A percentile compares a stretch with the other conserved stretches of the same genome.
These are phyloP conservation scores for Quambalaria eucalypti DNA, from an alignment of 1,284 basidiomycete genomes.

Conservation along the genomic window DNA sequence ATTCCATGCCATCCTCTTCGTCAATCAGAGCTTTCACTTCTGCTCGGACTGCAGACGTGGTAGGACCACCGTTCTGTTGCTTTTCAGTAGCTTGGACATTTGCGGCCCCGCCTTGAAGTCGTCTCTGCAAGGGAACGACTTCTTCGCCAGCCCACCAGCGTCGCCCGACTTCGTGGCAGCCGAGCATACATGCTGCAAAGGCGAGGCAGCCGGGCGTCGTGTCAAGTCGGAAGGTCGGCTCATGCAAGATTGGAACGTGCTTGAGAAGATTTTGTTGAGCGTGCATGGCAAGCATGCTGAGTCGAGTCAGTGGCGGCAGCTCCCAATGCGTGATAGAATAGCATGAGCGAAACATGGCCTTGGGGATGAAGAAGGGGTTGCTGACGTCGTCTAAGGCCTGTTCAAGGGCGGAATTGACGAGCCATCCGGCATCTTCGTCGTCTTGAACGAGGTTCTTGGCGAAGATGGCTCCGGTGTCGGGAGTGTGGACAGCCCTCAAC, in stretches of 20 bases:
- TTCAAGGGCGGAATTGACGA: conserved; percentile 23
- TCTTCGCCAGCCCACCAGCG: conserved; percentile 39
- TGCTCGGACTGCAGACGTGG: not conserved
- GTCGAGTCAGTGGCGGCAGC: conserved; percentile 26
- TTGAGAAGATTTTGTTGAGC: conserved; percentile 37
- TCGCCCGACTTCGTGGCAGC: conserved; percentile 27
- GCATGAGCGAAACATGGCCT: conserved; percentile 28
- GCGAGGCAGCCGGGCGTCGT: conserved; percentile 32
- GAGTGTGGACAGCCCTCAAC: no score
- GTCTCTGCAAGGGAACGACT: conserved; percentile 21
- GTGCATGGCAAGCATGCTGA: conserved; percentile 32
- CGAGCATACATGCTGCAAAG: conserved; percentile 35
- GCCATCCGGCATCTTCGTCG: no score
- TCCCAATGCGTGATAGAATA: conserved; percentile 33
- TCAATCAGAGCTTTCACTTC: conserved; percentile 10
- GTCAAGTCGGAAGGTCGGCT: conserved; percentile 36
- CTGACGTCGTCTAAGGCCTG: conserved; percentile 22
- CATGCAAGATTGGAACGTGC: conserved; percentile 34
- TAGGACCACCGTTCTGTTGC: not conserved
- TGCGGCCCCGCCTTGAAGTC: no score
- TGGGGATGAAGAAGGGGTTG: conserved; percentile 34
- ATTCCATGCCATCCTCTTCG: conserved; percentile 33
- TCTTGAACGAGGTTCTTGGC: no score
- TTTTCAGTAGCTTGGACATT: not conserved
- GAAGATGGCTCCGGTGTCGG: no score